Conservation (phyloP, 805 yeast genomes). For the Dipodascopsis uninucleata region DNA sequence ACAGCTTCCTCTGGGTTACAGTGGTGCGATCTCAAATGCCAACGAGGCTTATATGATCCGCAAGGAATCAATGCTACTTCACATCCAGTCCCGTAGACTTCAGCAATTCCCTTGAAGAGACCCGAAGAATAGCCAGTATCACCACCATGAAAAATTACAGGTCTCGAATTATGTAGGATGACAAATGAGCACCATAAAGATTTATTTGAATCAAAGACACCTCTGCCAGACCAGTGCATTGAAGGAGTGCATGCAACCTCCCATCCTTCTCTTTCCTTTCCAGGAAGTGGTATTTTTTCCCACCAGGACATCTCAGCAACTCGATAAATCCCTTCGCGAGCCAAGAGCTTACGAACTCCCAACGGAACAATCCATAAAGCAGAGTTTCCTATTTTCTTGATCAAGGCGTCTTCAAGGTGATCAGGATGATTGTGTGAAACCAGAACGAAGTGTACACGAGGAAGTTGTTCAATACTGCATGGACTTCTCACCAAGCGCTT, state of each 20-base stretch:
- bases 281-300: slow-evolving; percentile 56
- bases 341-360: slow-evolving; percentile 64
- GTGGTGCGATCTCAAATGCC: slow-evolving; percentile 92
- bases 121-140: slow-evolving; percentile 88
- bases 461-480: slow-evolving; percentile 57
- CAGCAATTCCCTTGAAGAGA: slow-evolving; percentile 62
- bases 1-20: slow-evolving; percentile 76
- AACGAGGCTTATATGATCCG: slow-evolving; percentile 91
- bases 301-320: slow-evolving; percentile 89
- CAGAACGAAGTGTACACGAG: slow-evolving; percentile 64
- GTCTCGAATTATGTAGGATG: slow-evolving; percentile 59
- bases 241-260: slow-evolving; percentile 89
- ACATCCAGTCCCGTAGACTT: slow-evolving; percentile 56
- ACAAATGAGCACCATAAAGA: slow-evolving; percentile 89
- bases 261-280: slow-evolving; percentile 48
- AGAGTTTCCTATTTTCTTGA: slow-evolving; percentile 51
- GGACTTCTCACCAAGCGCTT: slow-evolving; percentile 80
- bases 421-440: slow-evolving; percentile 97
- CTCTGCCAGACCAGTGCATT: slow-evolving; percentile 89
- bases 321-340: slow-evolving; percentile 54
- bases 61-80: slow-evolving; percentile 77
- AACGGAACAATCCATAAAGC: slow-evolving; percentile 83
- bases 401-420: slow-evolving; percentile 70
- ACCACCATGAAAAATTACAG: slow-evolving; percentile 86
- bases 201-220: slow-evolving; percentile 70